phyloP scores from a whole-genome alignment of 768 basidiomycete species.

The Leccinum olivaceopallidum region DNA sequence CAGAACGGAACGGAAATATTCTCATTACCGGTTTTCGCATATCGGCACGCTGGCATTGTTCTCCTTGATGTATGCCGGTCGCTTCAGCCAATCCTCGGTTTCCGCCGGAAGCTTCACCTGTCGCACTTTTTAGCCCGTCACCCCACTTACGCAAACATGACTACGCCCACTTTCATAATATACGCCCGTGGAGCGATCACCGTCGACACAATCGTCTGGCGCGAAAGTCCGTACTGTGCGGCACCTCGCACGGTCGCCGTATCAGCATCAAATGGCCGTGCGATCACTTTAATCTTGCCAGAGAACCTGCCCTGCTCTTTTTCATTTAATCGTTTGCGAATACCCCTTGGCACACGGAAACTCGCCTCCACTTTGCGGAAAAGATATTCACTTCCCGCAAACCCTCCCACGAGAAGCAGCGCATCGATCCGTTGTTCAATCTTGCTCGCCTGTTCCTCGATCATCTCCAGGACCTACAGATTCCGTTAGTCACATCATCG shows the following conservation, averaged over 20 bases:
- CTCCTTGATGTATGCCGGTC: constrained; percentile 81
- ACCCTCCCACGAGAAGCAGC: constrained; percentile 86
- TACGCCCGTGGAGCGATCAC: constrained; percentile 83
- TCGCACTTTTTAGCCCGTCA: not conserved
- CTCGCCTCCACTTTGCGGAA: constrained; percentile 75
- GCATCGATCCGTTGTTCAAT: constrained; percentile 78
- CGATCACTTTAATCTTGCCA: constrained; percentile 68
- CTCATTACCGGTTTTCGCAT: constrained; percentile 75
- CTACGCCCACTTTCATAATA: constrained; percentile 70
- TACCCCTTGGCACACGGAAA: constrained; percentile 10
- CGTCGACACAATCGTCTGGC: constrained; percentile 73
- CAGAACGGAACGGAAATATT: constrained; percentile 3
- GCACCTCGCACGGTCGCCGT: constrained; percentile 87
- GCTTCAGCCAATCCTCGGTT: constrained; percentile 75
- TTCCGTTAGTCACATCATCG: constrained; percentile 6
- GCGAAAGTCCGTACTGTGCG: constrained; percentile 83
- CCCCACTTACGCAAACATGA: not conserved
- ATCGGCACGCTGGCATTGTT: constrained; percentile 77
- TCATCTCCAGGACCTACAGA: constrained; percentile 68
- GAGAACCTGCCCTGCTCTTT: constrained; percentile 62
- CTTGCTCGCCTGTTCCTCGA: constrained; percentile 71
- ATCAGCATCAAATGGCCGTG: constrained; percentile 83
- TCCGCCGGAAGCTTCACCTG: constrained; percentile 90
- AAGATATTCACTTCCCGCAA: constrained; percentile 84
- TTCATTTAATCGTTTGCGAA: constrained; percentile 11